Base-by-base conservation (phyloP, 192 early-diverging fungal genomes). In the Backusella psychrophila region DNA sequence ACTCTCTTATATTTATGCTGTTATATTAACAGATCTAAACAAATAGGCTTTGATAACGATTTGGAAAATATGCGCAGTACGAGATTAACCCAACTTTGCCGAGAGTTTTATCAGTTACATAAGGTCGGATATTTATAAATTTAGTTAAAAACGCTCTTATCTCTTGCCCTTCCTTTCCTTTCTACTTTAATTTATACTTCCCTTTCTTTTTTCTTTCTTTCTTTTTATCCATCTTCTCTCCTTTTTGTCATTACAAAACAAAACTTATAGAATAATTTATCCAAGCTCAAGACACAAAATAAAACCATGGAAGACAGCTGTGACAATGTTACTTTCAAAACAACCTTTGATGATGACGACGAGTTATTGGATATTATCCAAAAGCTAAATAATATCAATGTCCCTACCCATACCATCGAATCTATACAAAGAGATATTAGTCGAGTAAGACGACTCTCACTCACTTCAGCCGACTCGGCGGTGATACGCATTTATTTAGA, bases 401-500 rank as follows among this genome's bases (percentile, higher is more conserved):
- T 94, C 4, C 87, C 92, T 2, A 84, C 84, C 19, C 85, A 91
- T 67, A 87, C 86, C 19, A 81, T 85, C 33, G 87, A 87, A 53
- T 81, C 84, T 0, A 85, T 89, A 2, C 77, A 87, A 33, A 77
- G 88, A 19, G 94, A 95, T 49, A 41, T 95, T 21, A 86, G 87
- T 41, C 86, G 93, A 21, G 52, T 94, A 23, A 88, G 86, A 71
- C 80, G 86, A 33, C 89, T 95, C 83, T 88, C 91, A 63, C 84
- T 89, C 4, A 81, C 85, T 29, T 90, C 93, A 75, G 88, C 93
- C 2, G 94, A 96, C 79, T 93, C 93, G 78, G 86, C 89, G 63
- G 88, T 95, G 8, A 86, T 93, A 26, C 85, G 93, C 5, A 94
- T 82, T 41, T 94, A 96, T 74, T 77, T 94, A 11, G 94, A 96